Percentiles rank a stretch among this genome's conserved stretches.
Conservation (phyloP, 2,329 filamentous ascomycete species). For the Talaromyces piceae region DNA sequence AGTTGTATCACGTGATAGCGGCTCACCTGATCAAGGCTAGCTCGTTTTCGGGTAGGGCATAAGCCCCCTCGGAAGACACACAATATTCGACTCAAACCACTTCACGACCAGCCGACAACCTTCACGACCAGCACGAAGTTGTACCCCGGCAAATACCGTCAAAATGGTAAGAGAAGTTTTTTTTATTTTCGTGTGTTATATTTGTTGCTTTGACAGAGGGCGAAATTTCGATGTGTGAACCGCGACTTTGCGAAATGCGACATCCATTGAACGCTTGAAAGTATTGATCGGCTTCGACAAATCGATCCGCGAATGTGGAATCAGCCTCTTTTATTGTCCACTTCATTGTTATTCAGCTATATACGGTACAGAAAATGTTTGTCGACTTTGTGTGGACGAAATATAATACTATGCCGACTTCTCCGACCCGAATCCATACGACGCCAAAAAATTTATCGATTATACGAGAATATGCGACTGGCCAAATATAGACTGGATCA, state of each 20-base stretch:
- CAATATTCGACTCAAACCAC: slow-evolving; percentile 7
- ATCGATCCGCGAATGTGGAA: no score
- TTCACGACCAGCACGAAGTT: slow-evolving; percentile 33
- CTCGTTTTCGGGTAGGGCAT: slow-evolving; percentile 28
- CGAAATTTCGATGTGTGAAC: slow-evolving; percentile 4
- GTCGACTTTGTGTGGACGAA: no score
- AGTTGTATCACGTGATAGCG: background rate
- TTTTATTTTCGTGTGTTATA: slow-evolving; percentile 11
- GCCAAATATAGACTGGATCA: no score
- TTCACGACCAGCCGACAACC: slow-evolving; percentile 16
- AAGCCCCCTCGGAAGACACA: slow-evolving; percentile 31
- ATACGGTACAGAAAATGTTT: no score
- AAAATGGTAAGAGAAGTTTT: slow-evolving; percentile 37
- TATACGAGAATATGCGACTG: no score
- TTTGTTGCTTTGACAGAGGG: slow-evolving; percentile 15
- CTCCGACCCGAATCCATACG: no score
- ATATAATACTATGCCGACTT: no score
- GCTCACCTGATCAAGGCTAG: slow-evolving; percentile 5
- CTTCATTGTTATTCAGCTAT: no score
- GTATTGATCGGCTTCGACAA: background rate
- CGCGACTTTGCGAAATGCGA: background rate
- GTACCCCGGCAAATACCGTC: slow-evolving; percentile 39
- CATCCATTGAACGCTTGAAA: background rate
- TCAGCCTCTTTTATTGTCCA: no score
- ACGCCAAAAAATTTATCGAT: no score